phyloP scores from a whole-genome alignment of 2,329 filamentous ascomycete genomes.

The Phaeosphaeriaceae sp. region DNA sequence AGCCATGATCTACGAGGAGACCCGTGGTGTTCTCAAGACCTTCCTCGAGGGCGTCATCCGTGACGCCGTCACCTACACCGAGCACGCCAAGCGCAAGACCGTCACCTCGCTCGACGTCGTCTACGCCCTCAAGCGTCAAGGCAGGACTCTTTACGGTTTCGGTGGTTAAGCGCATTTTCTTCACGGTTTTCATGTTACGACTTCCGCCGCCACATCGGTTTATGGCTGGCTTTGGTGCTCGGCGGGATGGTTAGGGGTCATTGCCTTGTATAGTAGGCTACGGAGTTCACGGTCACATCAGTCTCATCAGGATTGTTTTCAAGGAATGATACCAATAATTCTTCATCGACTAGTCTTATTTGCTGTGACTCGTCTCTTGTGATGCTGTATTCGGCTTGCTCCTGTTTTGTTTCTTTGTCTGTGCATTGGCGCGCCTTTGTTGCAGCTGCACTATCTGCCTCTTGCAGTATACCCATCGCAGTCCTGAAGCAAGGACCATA shows the following conservation, averaged over 20 bases:
- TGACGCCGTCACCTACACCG: slow-evolving; percentile 79
- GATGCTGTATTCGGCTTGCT: background rate
- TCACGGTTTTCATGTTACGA: slow-evolving; percentile 47
- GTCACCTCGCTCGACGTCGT: slow-evolving; percentile 73
- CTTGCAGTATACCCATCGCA: background rate
- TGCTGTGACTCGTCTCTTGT: slow-evolving; percentile 1
- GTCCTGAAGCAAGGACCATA: background rate
- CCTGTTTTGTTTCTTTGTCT: background rate
- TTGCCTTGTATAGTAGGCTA: slow-evolving; percentile 44
- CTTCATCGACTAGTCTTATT: slow-evolving; percentile 15
- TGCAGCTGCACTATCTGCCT: background rate
- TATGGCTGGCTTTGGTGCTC: slow-evolving; percentile 68
- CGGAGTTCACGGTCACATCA: slow-evolving; percentile 44
- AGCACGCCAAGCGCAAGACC: slow-evolving; percentile 83
- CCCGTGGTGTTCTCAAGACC: slow-evolving; percentile 77
- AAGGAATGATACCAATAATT: slow-evolving; percentile 47
- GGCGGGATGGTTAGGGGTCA: slow-evolving; percentile 37
- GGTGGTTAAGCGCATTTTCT: slow-evolving; percentile 70
- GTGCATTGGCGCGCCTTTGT: background rate
- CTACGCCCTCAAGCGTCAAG: slow-evolving; percentile 70
- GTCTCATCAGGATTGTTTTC: slow-evolving; percentile 34
- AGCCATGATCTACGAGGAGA: slow-evolving; percentile 79
- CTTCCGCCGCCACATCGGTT: slow-evolving; percentile 39
- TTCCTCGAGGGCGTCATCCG: slow-evolving; percentile 80
- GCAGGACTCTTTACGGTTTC: slow-evolving; percentile 83